Conservation (phyloP, 1,284 basidiomycete species). For the Ceraceosorus guamensis region DNA sequence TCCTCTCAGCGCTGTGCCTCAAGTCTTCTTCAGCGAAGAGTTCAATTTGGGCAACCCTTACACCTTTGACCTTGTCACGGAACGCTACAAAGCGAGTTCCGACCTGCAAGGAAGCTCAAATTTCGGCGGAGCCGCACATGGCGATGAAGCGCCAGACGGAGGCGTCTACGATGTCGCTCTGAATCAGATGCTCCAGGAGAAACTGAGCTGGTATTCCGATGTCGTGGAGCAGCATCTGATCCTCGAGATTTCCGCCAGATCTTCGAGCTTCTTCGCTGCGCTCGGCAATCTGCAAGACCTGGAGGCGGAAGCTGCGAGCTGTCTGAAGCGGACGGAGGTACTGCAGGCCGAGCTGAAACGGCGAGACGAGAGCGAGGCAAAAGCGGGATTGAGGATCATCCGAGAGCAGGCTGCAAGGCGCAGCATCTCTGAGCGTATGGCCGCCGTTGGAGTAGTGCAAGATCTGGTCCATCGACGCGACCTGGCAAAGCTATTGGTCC, state of each 20-base stretch:
- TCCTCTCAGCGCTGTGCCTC: slow-evolving; percentile 67
- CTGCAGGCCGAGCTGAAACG: slow-evolving; percentile 66
- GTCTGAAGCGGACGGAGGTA: slow-evolving; percentile 66
- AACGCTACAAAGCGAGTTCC: slow-evolving; percentile 49
- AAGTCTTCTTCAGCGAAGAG: slow-evolving; percentile 63
- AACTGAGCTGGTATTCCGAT: slow-evolving; percentile 84
- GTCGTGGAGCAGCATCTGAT: slow-evolving; percentile 91
- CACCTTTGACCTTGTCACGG: slow-evolving; percentile 75
- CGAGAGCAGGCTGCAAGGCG: slow-evolving; percentile 26
- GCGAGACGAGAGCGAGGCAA: slow-evolving; percentile 64
- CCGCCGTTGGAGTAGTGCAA: slow-evolving; percentile 20
- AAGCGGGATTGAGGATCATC: slow-evolving; percentile 25
- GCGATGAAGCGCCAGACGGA: slow-evolving; percentile 1
- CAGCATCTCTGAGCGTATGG: slow-evolving; percentile 21
- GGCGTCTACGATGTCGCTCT: slow-evolving; percentile 42
- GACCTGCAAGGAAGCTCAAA: slow-evolving; percentile 3
- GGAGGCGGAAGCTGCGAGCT: slow-evolving; percentile 76
- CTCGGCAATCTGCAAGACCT: slow-evolving; percentile 87
- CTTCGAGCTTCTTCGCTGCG: slow-evolving; percentile 91
- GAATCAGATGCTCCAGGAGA: slow-evolving; percentile 69
- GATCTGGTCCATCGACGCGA: slow-evolving; percentile 32
- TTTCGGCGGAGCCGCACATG: not conserved
- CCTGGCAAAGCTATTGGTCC: slow-evolving; percentile 27
- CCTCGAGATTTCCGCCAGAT: slow-evolving; percentile 80
- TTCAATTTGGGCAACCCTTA: slow-evolving; percentile 81